Conservation (phyloP, 2,329 filamentous ascomycete species). For the Ascochyta lentis region DNA sequence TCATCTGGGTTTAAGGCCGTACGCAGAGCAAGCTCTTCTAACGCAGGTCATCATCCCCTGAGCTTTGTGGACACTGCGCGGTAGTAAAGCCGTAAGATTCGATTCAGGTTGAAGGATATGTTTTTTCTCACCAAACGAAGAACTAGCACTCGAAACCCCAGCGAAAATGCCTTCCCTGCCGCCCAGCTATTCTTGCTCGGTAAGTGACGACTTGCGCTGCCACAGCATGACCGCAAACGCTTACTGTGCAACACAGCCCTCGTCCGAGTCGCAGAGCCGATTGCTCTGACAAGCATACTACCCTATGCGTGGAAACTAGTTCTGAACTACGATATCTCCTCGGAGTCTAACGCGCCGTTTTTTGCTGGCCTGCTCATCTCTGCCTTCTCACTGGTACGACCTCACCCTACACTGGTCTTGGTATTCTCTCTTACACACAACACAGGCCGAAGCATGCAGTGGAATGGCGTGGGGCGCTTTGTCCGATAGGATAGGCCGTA, state of each 20-base stretch:
- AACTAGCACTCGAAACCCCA: conserved; percentile 66
- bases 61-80: conserved; percentile 24
- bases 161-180: conserved; percentile 77
- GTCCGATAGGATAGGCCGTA: conserved; percentile 50
- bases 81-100: conserved; percentile 58
- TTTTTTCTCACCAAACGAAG: conserved; percentile 65
- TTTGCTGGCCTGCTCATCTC: conserved; percentile 87
- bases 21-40: conserved; percentile 32
- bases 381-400: conserved; percentile 73
- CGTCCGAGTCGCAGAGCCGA: conserved; percentile 89
- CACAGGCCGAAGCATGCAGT: conserved; percentile 75
- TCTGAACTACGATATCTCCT: conserved; percentile 45
- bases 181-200: conserved; percentile 84
- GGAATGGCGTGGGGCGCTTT: conserved; percentile 67
- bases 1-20: conserved; percentile 20
- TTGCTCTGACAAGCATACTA: conserved; percentile 92
- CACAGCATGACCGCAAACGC: neutral
- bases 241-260: conserved; percentile 66
- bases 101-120: conserved; percentile 57
- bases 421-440: neutral
- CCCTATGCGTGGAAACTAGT: conserved; percentile 67
- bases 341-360: conserved; percentile 68
- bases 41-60: conserved; percentile 5
- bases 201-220: conserved; percentile 53
- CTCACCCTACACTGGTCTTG: neutral